phyloP scores from a whole-genome alignment of 768 basidiomycete genomes.

The Macrolepiota fuliginosa region DNA sequence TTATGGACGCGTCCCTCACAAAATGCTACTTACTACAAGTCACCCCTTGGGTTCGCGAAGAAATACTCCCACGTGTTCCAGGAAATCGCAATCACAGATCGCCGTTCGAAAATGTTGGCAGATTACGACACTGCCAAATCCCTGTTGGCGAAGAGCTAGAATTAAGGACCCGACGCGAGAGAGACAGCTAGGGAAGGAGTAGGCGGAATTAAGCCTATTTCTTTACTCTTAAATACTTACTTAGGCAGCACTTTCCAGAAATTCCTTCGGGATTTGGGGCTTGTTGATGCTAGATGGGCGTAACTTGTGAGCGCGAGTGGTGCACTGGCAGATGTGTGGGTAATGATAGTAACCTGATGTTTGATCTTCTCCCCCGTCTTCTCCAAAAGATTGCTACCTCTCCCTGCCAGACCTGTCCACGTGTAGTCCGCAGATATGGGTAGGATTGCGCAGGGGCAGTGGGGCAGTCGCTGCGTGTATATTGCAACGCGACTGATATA shows the following conservation, averaged over 20 bases:
- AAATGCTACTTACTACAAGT: background rate
- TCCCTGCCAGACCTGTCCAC: background rate
- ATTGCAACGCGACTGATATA: background rate
- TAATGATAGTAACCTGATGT: background rate
- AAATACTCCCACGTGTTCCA: slow-evolving; percentile 5
- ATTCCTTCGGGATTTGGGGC: background rate
- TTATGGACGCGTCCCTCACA: background rate
- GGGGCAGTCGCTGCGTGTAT: background rate
- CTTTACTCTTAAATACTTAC: background rate
- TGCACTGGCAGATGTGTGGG: background rate
- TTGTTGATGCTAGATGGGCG: too few relatives aligned
- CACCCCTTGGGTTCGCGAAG: background rate
- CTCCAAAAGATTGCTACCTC: slow-evolving; percentile 3
- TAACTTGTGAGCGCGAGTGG: background rate
- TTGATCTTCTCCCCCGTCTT: background rate
- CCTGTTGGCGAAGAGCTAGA: background rate
- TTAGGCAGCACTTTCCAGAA: background rate
- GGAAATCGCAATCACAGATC: background rate
- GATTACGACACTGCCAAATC: slow-evolving; percentile 1
- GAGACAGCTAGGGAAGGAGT: background rate
- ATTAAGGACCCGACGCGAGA: background rate
- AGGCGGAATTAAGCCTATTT: background rate
- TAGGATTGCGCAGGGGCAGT: background rate
- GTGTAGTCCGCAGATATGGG: background rate
- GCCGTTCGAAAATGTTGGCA: background rate